These are phyloP conservation scores for Agrostemma githago DNA, from an alignment of 148 eudicot genomes.

Conservation along the genomic window DNA sequence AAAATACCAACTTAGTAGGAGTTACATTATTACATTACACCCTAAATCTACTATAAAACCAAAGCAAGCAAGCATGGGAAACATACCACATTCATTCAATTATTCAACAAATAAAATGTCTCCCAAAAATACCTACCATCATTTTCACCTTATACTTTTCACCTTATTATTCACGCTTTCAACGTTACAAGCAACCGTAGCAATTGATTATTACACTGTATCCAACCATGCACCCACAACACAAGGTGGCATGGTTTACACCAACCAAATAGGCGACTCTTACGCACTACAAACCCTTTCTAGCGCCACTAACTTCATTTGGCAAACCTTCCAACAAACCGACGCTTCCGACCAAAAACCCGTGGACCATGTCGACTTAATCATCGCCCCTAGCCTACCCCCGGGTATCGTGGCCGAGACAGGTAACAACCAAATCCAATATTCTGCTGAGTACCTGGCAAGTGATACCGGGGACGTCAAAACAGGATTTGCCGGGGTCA, in stretches of 20 bases:
- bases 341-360: constrained; percentile 1
- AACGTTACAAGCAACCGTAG: constrained; percentile 9
- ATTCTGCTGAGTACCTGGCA: constrained; percentile 9
- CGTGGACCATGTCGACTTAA: constrained; percentile 1
- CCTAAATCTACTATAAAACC: neutral
- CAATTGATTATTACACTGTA: constrained; percentile 15
- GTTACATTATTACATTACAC: neutral
- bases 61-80: no score
- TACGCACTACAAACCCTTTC: constrained; percentile 17
- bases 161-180: neutral
- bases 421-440: constrained; percentile 15
- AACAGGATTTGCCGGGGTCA: constrained; percentile 30
- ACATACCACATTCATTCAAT: neutral
- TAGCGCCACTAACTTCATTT: constrained; percentile 23
- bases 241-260: constrained; percentile 19
- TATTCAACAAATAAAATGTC: neutral
- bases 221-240: constrained; percentile 23
- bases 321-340: constrained; percentile 26
- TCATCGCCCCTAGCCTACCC: constrained; percentile 14
- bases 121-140: neutral
- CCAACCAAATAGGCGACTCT: constrained; percentile 15
- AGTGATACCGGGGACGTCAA: constrained; percentile 26
- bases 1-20: no score
- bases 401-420: constrained; percentile 7
- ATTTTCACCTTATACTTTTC: neutral